Evolutionary conservation across 164 flowering plant genomes (phyloP), one percentile per base, ranked within the genome.

Genomic region (Pachysandra terminalis): DNA sequence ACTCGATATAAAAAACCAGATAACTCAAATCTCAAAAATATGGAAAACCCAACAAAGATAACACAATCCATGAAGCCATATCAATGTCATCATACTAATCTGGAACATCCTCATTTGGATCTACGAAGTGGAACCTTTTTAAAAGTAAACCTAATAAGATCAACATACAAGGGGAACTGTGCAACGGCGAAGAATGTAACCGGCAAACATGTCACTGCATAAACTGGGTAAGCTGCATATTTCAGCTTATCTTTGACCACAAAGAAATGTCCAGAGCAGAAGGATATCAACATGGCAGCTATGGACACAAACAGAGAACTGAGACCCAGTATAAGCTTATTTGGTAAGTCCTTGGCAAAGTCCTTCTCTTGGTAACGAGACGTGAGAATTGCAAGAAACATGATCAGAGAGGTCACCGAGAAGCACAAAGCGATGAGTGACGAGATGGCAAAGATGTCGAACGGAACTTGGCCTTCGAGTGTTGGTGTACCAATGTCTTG

Each of bases 301-400:
- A 74, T 68, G 3, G 78, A 71, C 19, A 74, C 28, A 40, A 78
- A 71, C 32, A 78, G 71, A 10, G 73, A 56, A 13, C 75, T 65
- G 4, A 74, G 69, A 26, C 74, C 78, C 26, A 69, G 9, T n/a
- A 74, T 15, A 9, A 74, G 63, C 57, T 65, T 74, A 27, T 1
- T 7, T 9, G 78, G 71, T 51, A 70, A 62, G 19, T 27, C 45
- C 8, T n/a, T 24, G 2, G n/a, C 19, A 48, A 74, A 74, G 14
- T 78, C 78, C 1, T 40, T 23, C 28, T 65, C 74, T 59, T 66
- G 66, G 61, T 45, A 63, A 13, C 72, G 61, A 0, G 78, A 75
- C 0, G 78, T 78, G 60, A 75, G 65, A 51, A 75, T 72, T 3
- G 81, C 53, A 0, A 78, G 76, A 53, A 75, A 78, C 69, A 69